Base-by-base conservation (phyloP, 2,329 filamentous ascomycete genomes). In the Fusarium citri region DNA sequence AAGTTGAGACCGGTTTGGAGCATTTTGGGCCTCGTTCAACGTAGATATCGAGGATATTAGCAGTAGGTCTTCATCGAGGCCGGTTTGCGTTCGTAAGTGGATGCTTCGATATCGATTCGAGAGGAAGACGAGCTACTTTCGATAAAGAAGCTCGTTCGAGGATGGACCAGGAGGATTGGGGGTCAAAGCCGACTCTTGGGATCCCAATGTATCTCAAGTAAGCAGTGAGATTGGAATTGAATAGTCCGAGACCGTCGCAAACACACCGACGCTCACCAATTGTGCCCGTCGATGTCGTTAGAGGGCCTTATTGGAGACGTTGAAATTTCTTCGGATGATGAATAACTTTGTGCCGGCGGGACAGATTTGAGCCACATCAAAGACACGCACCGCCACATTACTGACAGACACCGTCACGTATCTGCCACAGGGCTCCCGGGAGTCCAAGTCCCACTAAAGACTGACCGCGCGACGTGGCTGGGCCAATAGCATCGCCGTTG, bases 401-500 rank as follows among this genome's bases (percentile, higher is more conserved):
- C 10, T 5, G 2, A 30, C 48, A 60, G 40, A 55, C 61, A 43
- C 62, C 62, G 18, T 66, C 59, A 54, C 63, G 63, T 45, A 53
- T 47, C 54, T 61, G 18, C 46, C 42, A 53, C 72, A 76, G 71
- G 71, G 75, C 59, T 71, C 64, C 37, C 60, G 42, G 40, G 23
- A 41, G n/a, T 22, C 5, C 10, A 20, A 16, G 23, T 53, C 57
- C 46, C 62, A 41, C 47, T 53, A 43, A 50, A 50, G 18, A 30
- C 16, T 70, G 60, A 63, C 30, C 67, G 66, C 68, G 68, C 64
- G 62, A 55, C 55, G 67, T 50, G 64, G 68, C 55, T 71, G 63
- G 66, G 42, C 85, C 84, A 87, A 87, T 86, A 57, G 78, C 25
- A 72, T 16, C 9, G 10, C 76, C 53, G 88, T 90, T 90, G 87